These are phyloP conservation scores for Trichoderma sp. DNA, from an alignment of 2,329 filamentous ascomycete genomes.

Conservation along the genomic window DNA sequence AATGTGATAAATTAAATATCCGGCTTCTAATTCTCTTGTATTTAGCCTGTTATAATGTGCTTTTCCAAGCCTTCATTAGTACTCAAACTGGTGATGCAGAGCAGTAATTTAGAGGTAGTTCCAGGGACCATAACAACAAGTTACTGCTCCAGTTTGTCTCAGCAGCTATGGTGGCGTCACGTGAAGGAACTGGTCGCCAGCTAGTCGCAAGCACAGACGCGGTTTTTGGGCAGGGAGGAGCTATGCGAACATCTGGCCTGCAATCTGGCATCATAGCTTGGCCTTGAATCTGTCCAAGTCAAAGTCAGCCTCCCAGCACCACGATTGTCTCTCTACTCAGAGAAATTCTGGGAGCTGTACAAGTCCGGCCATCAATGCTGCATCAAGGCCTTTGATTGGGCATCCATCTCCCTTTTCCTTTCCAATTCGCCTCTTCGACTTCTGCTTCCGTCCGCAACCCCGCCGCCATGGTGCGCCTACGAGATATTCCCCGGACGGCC, in stretches of 20 bases:
- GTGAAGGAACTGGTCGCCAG: not conserved
- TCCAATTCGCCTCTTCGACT: constrained; percentile 14
- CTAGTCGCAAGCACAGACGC: constrained; percentile 17
- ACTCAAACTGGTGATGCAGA: not conserved
- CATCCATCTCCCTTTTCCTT: not conserved
- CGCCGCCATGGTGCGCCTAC: constrained; percentile 82
- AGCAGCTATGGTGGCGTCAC: constrained; percentile 27
- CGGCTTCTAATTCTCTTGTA: not conserved
- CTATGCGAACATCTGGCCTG: constrained; percentile 37
- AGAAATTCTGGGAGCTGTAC: constrained; percentile 20
- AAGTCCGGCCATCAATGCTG: constrained; percentile 19
- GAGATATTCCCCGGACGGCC: constrained; percentile 95
- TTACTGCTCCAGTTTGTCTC: not conserved
- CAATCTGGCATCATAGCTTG: constrained; percentile 48
- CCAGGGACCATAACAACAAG: not conserved
- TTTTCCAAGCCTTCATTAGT: not conserved
- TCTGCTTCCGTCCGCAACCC: constrained; percentile 32
- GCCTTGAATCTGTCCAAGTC: constrained; percentile 13
- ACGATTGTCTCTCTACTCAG: constrained; percentile 18
- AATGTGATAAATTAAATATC: not conserved
- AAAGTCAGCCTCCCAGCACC: constrained; percentile 21
- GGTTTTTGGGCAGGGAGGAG: constrained; percentile 31
- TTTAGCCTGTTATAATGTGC: no score
- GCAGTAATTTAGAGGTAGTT: not conserved
- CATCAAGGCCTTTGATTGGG: constrained; percentile 14